Evolutionary conservation across 805 yeast genomes (phyloP), one percentile per base, ranked within the genome.

Genomic region (Kazachstania taianensis): DNA sequence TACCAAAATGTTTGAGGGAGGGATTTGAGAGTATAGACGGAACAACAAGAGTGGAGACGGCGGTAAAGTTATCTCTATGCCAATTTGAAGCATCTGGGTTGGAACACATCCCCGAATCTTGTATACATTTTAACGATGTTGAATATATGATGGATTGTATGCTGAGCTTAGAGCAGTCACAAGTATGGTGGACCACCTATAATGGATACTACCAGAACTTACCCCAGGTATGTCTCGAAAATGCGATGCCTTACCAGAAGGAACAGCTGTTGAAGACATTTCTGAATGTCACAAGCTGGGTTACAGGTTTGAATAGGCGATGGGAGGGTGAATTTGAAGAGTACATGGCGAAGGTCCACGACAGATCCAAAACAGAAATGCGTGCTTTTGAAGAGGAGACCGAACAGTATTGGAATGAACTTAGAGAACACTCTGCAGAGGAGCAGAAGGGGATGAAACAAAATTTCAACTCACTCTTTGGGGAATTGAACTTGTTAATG

Each of bases 161-260:
- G 20, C 34, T 43, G 3, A 54, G 59, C 2, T 41, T 73, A 27
- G 71, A 72, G 37, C 46, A 46, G 16, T 56, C 62, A 3, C 62
- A 74, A 0, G 81, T 78, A 44, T 73, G 78, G 69, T 80, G 89
- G 89, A 78, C 86, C 0, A 74, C 79, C 0, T 79, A 70, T 48
- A 76, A 76, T 42, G 84, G 84, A 0, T 71, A 78, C 46, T 78
- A 72, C 50, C 65, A 75, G 31, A 66, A 70, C 22, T 57, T 78
- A 3, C 62, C 71, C 2, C 62, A 65, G 2, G 58, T 77, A 0
- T 80, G 86, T 46, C 55, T 58, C 41, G 75, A 72, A 38, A 68
- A 70, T 32, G 60, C 73, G 0, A 42, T 69, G 1, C 77, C 78
- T 0, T 70, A 51, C 44, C 73, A 72, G 39, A 72, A 72, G 43